Conservation (phyloP, 768 basidiomycete species). For the Lentinula aciculospora region DNA sequence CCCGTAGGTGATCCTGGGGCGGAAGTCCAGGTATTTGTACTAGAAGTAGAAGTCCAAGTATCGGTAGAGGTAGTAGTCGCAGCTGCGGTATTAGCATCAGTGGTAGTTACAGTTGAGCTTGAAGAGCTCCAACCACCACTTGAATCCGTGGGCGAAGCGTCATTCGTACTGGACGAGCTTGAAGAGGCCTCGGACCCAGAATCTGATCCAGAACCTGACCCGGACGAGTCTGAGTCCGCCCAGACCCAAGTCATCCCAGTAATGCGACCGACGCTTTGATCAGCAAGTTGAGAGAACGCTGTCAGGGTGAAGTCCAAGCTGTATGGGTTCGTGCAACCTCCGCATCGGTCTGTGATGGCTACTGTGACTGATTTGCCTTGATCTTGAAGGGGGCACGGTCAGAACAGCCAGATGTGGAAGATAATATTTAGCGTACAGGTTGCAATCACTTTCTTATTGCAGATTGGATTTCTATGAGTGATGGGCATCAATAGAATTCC, state of each 20-base stretch:
- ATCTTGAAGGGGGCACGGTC: constrained; percentile 20
- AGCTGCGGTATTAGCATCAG: background rate
- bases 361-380: constrained; percentile 25
- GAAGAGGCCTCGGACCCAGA: background rate
- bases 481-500: background rate
- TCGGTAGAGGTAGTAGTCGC: background rate
- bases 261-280: constrained; percentile 7
- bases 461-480: constrained; percentile 38
- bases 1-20: background rate
- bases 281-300: constrained; percentile 7
- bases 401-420: background rate
- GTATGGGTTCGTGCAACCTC: constrained; percentile 23
- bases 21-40: background rate
- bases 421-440: constrained; percentile 23
- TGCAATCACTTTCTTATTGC: constrained; percentile 26
- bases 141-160: background rate
- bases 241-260: constrained; percentile 4
- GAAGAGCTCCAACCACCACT: background rate
- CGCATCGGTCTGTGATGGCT: constrained; percentile 37
- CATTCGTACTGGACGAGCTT: background rate
- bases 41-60: background rate
- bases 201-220: background rate
- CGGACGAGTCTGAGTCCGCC: background rate
- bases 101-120: background rate
- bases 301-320: constrained; percentile 5